Conservation (phyloP, 116 monocot species). For the Dioscorea cayenensis region DNA sequence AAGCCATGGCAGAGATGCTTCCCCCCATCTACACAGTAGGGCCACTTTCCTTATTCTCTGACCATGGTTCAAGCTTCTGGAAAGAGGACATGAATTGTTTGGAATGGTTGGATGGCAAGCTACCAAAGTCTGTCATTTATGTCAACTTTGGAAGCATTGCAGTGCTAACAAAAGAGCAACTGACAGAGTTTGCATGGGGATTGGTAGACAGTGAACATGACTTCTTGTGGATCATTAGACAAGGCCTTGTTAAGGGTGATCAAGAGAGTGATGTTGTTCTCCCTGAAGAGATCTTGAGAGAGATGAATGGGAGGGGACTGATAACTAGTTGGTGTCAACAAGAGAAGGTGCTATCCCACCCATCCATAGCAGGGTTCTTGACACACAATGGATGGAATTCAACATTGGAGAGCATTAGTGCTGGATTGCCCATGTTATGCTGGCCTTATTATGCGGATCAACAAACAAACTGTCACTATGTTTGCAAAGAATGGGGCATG, state of each 20-base stretch:
- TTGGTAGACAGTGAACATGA: not conserved
- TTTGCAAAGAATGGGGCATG: not conserved
- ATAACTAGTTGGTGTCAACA: conserved; percentile 13
- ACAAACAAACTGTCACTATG: conserved; percentile 2
- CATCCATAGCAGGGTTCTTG: not conserved
- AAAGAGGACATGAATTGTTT: conserved; percentile 8
- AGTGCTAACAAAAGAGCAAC: not conserved
- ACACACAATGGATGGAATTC: conserved; percentile 15
- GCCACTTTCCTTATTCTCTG: not conserved
- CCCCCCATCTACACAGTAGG: conserved; percentile 12
- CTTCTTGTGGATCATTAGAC: conserved; percentile 6
- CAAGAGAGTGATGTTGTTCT: not conserved
- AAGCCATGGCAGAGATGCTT: conserved; percentile 6
- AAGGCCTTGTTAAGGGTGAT: not conserved
- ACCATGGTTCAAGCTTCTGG: not conserved
- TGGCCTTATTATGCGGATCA: conserved; percentile 9
- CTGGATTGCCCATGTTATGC: conserved; percentile 2
- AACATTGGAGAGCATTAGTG: conserved; percentile 1
- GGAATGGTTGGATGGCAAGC: not conserved
- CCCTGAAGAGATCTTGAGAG: conserved; percentile 1
- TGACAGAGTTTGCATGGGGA: conserved; percentile 7
- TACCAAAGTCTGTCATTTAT: conserved; percentile 1
- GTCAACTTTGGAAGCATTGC: conserved; percentile 14
- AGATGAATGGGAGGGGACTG: conserved; percentile 4
- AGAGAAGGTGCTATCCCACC: conserved; percentile 3